A percentile compares a stretch with the other conserved stretches of the same genome.
Evolutionary conservation across 805 yeast genomes (phyloP).

Genomic region (Teunomyces barrocoloradensis): DNA sequence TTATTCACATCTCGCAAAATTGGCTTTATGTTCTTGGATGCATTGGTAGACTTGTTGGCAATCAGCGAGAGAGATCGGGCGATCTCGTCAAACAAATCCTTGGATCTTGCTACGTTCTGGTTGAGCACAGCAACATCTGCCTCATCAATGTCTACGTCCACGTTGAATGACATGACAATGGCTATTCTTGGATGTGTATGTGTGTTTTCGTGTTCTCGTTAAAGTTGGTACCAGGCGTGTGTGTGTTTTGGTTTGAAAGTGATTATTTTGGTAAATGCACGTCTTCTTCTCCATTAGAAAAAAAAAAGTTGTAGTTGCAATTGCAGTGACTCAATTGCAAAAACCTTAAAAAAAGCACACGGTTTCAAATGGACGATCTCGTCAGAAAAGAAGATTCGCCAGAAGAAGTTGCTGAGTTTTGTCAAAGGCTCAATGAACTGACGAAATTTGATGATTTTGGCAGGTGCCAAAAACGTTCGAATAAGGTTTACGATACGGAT

Average conservation of each 20-base stretch:
- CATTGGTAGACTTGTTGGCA: slow-evolving; percentile 49
- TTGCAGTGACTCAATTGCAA: no score
- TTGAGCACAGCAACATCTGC: slow-evolving; percentile 82
- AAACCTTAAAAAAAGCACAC: no score
- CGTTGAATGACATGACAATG: slow-evolving; percentile 13
- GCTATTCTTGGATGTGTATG: not conserved
- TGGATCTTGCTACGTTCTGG: slow-evolving; percentile 63
- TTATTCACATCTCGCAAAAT: slow-evolving; percentile 60
- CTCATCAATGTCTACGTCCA: slow-evolving; percentile 63
- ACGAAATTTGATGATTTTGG: slow-evolving; percentile 20
- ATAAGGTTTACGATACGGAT: slow-evolving; percentile 10
- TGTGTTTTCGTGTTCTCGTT: no score
- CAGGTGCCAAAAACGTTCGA: slow-evolving; percentile 14
- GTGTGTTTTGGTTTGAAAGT: no score
- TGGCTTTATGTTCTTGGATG: slow-evolving; percentile 68
- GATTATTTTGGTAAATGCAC: no score
- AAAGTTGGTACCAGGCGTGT: no score
- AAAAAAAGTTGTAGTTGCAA: no score
- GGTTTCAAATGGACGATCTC: not conserved
- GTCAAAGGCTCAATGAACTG: slow-evolving; percentile 17
- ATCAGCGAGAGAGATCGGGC: slow-evolving; percentile 54
- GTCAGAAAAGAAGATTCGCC: not conserved
- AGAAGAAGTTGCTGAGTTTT: slow-evolving; percentile 15
- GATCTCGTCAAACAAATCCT: slow-evolving; percentile 53
- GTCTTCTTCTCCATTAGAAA: no score